Base-by-base conservation (phyloP, 352 stramenopile genomes). In the Pythium sp. region DNA sequence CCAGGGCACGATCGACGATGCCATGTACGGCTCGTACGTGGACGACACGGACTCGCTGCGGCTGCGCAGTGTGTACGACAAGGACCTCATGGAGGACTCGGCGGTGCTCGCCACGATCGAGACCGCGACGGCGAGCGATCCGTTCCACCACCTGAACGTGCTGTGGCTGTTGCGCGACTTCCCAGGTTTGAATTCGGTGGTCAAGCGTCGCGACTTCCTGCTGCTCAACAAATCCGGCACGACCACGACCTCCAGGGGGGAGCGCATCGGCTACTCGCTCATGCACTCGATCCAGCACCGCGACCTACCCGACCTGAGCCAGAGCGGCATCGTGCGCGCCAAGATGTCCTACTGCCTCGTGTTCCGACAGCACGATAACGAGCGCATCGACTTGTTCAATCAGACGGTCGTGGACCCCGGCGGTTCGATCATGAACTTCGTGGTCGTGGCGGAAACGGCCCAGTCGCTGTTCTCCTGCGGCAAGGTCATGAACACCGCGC, bases 71-170 rank as follows among this genome's bases (percentile, higher is more conserved):
- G 32, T 67, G 20, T 84, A 78, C 71, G 55, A 79, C n/a, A 70
- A 81, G 14, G 80, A 88, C 58, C 64, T 76, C 28, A 81, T 88
- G 57, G 84, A 86, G 65, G 80, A 85, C 58, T 79, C 70, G 51
- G 77, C 85, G 15, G 73, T 86, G 12, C 67, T 87, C 22, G 65
- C 60, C 78, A 75, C 64, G 72, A 80, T 84, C 53, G 76, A 70
- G 22, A 73, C 64, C 30, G 78, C 77, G n/a, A 87, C 53, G 12
- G 63, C 78, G 49, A 64, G 75, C 18, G 78, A 89, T 38, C 83
- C 81, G 57, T 91, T 83, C 73, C 77, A 76, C 49, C 85, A 85
- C 68, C 75, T 84, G 12, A 81, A 81, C n/a, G 36, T 90, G 24
- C 67, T 75, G 0, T 74, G 78, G 51, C 79, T 82, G 32, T 70